Base-by-base conservation (phyloP, 2,329 filamentous ascomycete genomes). In the Neoarthrinium moseri region DNA sequence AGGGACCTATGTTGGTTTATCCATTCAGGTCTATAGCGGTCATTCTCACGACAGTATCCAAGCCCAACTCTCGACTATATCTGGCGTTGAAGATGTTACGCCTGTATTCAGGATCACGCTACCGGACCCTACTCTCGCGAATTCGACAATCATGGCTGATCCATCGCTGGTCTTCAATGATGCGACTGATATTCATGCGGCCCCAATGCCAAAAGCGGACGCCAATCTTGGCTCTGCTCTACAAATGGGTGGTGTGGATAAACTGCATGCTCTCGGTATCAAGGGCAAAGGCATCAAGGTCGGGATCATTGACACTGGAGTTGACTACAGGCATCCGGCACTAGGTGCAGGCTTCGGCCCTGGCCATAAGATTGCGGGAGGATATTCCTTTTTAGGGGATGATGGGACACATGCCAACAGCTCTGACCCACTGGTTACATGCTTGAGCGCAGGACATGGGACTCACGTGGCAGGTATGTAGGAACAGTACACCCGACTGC, bases 271-370 rank as follows among this genome's bases (percentile, higher is more conserved):
- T 20, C 39, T 51, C 6, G 51, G 48, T 2, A 48, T 52, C 15
- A 51, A 49, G 23, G 51, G 53, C 1, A 49, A 54, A 21, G 48
- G 48, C 4, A 39, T 54, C 15, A 51, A 51, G 34, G 41, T 54
- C 23, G 53, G 50, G 12, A 53, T 56, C 7, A 23, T 56, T 29
- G 52, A 56, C 39, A 53, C 48, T 11, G 53, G 53, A 4, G 50
- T 50, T 12, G 51, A 53, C 20, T 55, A 51, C 26, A 36, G 42
- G 15, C 49, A 52, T 22, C 49, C 47, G 2, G 53, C 41, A 5
- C 36, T 54, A 2, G 53, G 51, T 7, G 46, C 47, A 5, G 50
- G 51, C 5, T 45, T 45, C 20, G 53, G 51, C 18, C 44, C 53
- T 12, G 48, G 35, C 10, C 46, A 49, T 12, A 55, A 51, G 29